These are phyloP conservation scores for Fusarium torulosum DNA, from an alignment of 2,329 filamentous ascomycete species.

Conservation along the genomic window DNA sequence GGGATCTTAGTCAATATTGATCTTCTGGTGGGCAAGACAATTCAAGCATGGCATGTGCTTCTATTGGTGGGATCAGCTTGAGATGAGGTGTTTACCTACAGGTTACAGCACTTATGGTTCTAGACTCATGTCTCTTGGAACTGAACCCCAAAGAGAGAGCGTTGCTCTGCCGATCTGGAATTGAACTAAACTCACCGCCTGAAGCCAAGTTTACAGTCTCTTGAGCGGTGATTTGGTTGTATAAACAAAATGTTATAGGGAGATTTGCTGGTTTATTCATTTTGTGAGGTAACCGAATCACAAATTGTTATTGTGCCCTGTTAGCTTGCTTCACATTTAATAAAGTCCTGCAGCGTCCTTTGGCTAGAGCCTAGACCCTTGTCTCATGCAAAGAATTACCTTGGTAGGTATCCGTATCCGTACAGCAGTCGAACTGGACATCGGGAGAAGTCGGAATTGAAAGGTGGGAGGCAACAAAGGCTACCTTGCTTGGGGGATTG, in stretches of 20 bases:
- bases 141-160: conserved; percentile 34
- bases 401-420: conserved; percentile 13
- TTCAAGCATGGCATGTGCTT: conserved; percentile 14
- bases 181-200: conserved; percentile 40
- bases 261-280: conserved; percentile 39
- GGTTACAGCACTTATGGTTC: conserved; percentile 26
- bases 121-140: conserved; percentile 33
- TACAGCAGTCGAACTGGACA: conserved; percentile 18
- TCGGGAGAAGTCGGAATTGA: conserved; percentile 42
- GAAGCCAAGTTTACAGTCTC: conserved; percentile 14
- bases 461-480: conserved; percentile 33
- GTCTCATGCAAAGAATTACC: conserved; percentile 32
- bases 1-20: neutral
- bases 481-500: neutral
- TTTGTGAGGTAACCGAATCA: conserved; percentile 43
- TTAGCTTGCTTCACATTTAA: conserved; percentile 7
- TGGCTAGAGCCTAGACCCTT: conserved; percentile 38
- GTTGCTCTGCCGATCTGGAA: conserved; percentile 28
- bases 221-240: conserved; percentile 9
- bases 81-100: conserved; percentile 20
- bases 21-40: neutral
- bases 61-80: conserved; percentile 40
- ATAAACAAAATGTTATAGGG: conserved; percentile 11
- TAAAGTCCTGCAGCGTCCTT: conserved; percentile 41
- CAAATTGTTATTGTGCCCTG: conserved; percentile 20